These are phyloP conservation scores for Scheffersomyces illinoinensis DNA, from an alignment of 1,139 yeast species.

Conservation along the genomic window DNA sequence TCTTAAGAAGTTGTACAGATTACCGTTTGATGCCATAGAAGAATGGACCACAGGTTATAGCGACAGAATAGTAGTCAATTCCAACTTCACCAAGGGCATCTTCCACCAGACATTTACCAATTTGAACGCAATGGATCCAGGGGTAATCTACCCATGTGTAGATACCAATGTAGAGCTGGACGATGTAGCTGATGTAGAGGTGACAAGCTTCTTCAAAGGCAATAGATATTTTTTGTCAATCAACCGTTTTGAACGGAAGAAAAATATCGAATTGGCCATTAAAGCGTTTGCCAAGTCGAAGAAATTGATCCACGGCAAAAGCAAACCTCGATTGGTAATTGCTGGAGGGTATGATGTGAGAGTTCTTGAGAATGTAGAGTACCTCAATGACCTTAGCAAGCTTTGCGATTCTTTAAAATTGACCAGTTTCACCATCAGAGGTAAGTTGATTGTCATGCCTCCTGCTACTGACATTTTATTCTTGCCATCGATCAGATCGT, in stretches of 20 bases:
- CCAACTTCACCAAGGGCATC: slow-evolving; percentile 73
- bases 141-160: slow-evolving; percentile 90
- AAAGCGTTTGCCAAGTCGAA: slow-evolving; percentile 53
- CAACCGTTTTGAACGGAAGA: slow-evolving; percentile 86
- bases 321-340: slow-evolving; percentile 52
- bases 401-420: slow-evolving; percentile 50
- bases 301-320: slow-evolving; percentile 15
- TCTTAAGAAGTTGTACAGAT: slow-evolving; percentile 65
- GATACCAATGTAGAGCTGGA: slow-evolving; percentile 33
- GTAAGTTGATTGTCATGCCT: slow-evolving; percentile 40
- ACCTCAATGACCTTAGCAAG: slow-evolving; percentile 58
- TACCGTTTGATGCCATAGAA: slow-evolving; percentile 81
- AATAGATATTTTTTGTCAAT: slow-evolving; percentile 63
- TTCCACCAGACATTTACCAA: slow-evolving; percentile 63
- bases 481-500: slow-evolving; percentile 74
- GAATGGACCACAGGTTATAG: slow-evolving; percentile 76
- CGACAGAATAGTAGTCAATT: slow-evolving; percentile 83
- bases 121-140: slow-evolving; percentile 50
- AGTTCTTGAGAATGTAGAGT: slow-evolving; percentile 74
- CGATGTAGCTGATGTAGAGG: slow-evolving; percentile 25
- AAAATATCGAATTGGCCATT: slow-evolving; percentile 78
- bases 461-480: slow-evolving; percentile 60
- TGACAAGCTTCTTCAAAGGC: slow-evolving; percentile 32
- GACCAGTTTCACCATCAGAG: slow-evolving; percentile 48
- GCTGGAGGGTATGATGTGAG: slow-evolving; percentile 93